Base-by-base conservation (phyloP, 192 early-diverging fungal species). In the Backusella parvicylindrica region DNA sequence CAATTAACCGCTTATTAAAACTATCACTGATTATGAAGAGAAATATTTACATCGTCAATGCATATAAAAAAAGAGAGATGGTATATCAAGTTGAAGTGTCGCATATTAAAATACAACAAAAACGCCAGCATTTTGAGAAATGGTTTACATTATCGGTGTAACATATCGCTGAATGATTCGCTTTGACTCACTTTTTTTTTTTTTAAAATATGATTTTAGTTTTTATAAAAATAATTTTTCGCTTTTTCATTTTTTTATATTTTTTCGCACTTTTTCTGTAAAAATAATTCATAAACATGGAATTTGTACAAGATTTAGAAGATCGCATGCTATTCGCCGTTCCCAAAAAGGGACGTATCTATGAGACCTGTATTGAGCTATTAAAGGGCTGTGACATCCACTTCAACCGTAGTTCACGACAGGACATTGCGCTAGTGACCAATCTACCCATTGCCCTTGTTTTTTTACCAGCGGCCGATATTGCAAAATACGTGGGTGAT, bases 271-370 rank as follows among this genome's bases (percentile, higher is more conserved):
- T 12, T 12, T 56, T 23, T 23, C 6, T 6, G 11, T 56, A 56
- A 21, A 26, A 66, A 21, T 28, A n/a, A 50, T 18, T 35, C 7
- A 64, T 64, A 37, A 64, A 65, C 15, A 60, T 89, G 89, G 87
- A 90, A 75, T 79, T 90, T 56, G 83, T 89, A 60, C 83, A 81
- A 36, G 84, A 89, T 73, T 83, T 90, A 33, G 79, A 82, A 38
- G 88, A 93, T 81, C 89, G 92, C 64, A 85, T 98, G 53, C 84
- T 97, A 49, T 96, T 98, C 74, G 97, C 94, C 21, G 90, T 99
- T 69, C 98, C 98, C 56, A 99, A 99, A 82, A 99, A 99, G 85
- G 98, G 98, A 37, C 92, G 98, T 36, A 91, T 99, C 40, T 91
- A 97, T 83, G 94, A 97, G 78, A 88, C 95, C 53, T 94, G 92